These are phyloP conservation scores for Dalbergia cochinchinensis DNA, from an alignment of 306 rosid species.

Conservation along the genomic window DNA sequence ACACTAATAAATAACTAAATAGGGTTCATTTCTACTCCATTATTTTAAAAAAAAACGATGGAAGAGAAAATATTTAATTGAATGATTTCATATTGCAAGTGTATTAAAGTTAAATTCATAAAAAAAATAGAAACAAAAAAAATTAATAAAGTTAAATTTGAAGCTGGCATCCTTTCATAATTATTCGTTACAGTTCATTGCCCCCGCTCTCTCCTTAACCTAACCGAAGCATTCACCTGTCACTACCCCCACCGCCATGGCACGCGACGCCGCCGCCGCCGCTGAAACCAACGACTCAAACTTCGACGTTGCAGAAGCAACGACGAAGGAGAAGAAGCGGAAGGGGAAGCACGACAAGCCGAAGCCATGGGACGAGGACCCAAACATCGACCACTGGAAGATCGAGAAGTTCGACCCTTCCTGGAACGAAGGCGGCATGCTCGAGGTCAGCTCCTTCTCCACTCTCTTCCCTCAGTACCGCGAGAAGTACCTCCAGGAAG, in stretches of 20 bases:
- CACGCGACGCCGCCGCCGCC: background rate
- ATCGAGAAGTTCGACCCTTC: constrained; percentile 83
- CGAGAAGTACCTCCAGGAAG: constrained; percentile 81
- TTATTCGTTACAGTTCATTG: too few relatives aligned
- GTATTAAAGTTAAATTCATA: too few relatives aligned
- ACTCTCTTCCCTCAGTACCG: constrained; percentile 87
- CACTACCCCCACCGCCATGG: background rate
- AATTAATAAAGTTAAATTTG: too few relatives aligned
- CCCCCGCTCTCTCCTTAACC: too few relatives aligned
- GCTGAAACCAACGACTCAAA: background rate
- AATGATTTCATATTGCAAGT: too few relatives aligned
- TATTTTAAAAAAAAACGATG: too few relatives aligned
- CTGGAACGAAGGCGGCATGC: constrained; percentile 91
- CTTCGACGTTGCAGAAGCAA: background rate
- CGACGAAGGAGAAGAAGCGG: constrained; percentile 46
- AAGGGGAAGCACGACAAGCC: constrained; percentile 96
- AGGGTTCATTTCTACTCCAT: too few relatives aligned
- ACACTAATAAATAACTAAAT: too few relatives aligned
- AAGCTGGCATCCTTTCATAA: too few relatives aligned
- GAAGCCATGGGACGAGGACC: constrained; percentile 98
- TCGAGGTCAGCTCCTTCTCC: constrained; percentile 87
- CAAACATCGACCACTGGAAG: constrained; percentile 85
- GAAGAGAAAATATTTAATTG: too few relatives aligned
- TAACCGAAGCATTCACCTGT: too few relatives aligned
- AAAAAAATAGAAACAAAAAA: too few relatives aligned